These are phyloP conservation scores for Suillus subluteus DNA, from an alignment of 768 basidiomycete genomes.

Conservation along the genomic window DNA sequence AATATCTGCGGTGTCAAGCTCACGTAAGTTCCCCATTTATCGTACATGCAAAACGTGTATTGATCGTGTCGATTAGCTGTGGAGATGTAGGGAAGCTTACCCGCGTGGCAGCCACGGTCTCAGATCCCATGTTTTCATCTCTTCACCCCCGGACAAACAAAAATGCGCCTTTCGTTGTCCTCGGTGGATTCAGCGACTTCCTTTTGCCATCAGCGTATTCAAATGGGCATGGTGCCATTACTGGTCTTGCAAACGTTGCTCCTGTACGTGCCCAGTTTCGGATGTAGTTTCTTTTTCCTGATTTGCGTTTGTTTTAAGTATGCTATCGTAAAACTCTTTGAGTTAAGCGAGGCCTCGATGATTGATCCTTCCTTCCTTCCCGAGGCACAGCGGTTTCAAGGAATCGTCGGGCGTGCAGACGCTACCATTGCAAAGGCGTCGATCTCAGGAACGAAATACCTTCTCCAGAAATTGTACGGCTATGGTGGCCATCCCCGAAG, in stretches of 20 bases:
- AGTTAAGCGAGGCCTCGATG: slow-evolving; percentile 60
- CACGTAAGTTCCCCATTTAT: slow-evolving; percentile 55
- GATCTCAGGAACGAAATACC: slow-evolving; percentile 83
- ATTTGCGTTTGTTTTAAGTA: slow-evolving; percentile 42
- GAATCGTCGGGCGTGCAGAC: slow-evolving; percentile 80
- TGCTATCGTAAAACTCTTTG: slow-evolving; percentile 61
- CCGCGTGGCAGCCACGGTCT: slow-evolving; percentile 73
- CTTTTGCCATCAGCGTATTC: slow-evolving; percentile 72
- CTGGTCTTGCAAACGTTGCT: slow-evolving; percentile 83
- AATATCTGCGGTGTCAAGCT: slow-evolving; percentile 89
- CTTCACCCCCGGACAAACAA: slow-evolving; percentile 69
- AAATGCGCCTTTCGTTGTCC: slow-evolving; percentile 75
- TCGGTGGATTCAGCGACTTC: slow-evolving; percentile 88
- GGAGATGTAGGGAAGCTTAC: slow-evolving; percentile 92
- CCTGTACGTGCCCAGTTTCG: slow-evolving; percentile 51
- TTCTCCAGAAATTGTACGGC: slow-evolving; percentile 73
- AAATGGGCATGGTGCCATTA: slow-evolving; percentile 87
- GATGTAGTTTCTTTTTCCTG: slow-evolving; percentile 3
- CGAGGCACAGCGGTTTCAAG: slow-evolving; percentile 78
- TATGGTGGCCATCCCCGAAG: slow-evolving; percentile 82
- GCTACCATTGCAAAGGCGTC: slow-evolving; percentile 76
- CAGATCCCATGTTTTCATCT: slow-evolving; percentile 55
- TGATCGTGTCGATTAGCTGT: slow-evolving; percentile 53
- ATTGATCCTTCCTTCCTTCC: slow-evolving; percentile 59
- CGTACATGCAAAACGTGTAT: not conserved